Base-by-base conservation (phyloP, 345 rosid genomes). In the Jatropha curcas region DNA sequence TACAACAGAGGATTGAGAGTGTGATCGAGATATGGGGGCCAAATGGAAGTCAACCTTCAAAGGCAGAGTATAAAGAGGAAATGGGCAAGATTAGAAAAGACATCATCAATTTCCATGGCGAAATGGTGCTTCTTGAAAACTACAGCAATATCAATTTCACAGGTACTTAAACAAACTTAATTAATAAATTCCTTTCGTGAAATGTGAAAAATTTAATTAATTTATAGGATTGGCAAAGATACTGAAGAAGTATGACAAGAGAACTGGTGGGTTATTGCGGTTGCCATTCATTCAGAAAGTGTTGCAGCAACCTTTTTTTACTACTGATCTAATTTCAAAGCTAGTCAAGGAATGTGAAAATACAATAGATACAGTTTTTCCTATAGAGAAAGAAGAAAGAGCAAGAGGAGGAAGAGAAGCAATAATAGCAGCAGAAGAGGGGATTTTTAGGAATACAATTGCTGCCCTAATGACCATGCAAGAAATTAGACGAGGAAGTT, bases 121-220 rank as follows among this genome's bases (percentile, higher is more conserved):
- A 94, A 77, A 94, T 94, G 97, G 96, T 94, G 65, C 89, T 94
- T 45, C 73, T 94, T 4, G 88, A 83, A 56, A 88, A 92, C 77
- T 94, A 94, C 78, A 94, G 97, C 86, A 90, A 85, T 68, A 77
- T 94, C 76, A 94, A 92, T 72, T 94, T 90, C 86, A 94, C 94
- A 80, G 94, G 92, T 89, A 51, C n/a, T 48, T 16, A 14, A 16
- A 1, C 4, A 4, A 16, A 3, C 51, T 4, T 46, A 12, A 46
- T 46, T 14, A 12, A 12, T 5, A 4, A 46, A 14, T 46, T 46
- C 19, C 45, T 8, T 46, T 46, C 51, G 14, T 46, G 24, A 7
- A 19, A 5, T 20, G 20, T 34, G 58, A 4, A 5, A 5, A 41
- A n/a, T 4, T 41, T n/a, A n/a, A n/a, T n/a, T n/a, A n/a, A n/a